Evolutionary conservation across 257 asterid genomes (phyloP).

Genomic region (Solanum paucissectum): DNA sequence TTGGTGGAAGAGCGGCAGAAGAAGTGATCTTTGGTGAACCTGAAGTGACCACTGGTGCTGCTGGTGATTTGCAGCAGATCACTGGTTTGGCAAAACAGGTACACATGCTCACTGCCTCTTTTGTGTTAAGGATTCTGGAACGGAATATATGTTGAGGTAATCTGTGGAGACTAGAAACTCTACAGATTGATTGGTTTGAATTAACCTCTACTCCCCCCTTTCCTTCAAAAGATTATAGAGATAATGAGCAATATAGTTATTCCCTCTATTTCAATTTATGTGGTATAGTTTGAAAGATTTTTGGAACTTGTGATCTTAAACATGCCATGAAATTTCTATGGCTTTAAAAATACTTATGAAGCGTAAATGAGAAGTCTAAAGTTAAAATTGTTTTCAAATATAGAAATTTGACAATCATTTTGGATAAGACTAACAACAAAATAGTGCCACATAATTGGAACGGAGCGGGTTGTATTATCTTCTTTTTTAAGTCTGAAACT

Average conservation of each 20-base stretch:
- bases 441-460: neutral
- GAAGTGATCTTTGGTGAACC: slow-evolving; percentile 90
- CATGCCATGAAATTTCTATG: neutral
- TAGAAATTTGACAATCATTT: neutral
- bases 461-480: neutral
- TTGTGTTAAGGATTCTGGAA: neutral
- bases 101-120: neutral
- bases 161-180: neutral
- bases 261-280: neutral
- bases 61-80: slow-evolving; percentile 93
- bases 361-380: neutral
- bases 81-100: slow-evolving; percentile 95
- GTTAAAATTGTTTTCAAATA: neutral
- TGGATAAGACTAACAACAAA: neutral
- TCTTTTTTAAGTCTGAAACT: neutral
- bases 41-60: slow-evolving; percentile 96
- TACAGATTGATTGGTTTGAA: neutral
- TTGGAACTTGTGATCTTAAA: neutral
- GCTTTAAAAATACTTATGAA: neutral
- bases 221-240: neutral
- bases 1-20: slow-evolving; percentile 99
- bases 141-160: neutral
- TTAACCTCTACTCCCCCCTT: neutral
- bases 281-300: neutral
- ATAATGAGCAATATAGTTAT: neutral